Evolutionary conservation across 805 yeast genomes (phyloP).

Genomic region (Pichia occidentalis): DNA sequence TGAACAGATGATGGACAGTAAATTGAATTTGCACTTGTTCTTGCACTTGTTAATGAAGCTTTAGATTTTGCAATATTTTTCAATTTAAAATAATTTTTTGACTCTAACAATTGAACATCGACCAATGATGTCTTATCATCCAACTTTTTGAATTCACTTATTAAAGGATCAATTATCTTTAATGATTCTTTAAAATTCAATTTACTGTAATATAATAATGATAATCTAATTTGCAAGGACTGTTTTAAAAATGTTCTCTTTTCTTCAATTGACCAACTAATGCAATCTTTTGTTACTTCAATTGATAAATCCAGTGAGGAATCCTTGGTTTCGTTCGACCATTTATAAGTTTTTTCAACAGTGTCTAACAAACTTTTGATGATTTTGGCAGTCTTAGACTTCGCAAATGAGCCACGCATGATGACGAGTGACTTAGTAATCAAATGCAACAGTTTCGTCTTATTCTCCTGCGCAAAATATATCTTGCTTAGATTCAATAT

Average conservation of each 20-base stretch:
- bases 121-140: constrained; percentile 95
- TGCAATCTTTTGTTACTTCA: constrained; percentile 64
- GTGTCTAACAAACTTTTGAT: constrained; percentile 75
- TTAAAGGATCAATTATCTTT: constrained; percentile 59
- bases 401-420: constrained; percentile 65
- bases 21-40: constrained; percentile 95
- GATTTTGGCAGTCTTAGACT: constrained; percentile 91
- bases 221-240: constrained; percentile 75
- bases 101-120: constrained; percentile 89
- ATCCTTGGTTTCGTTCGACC: constrained; percentile 2
- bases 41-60: constrained; percentile 89
- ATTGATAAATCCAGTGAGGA: constrained; percentile 65
- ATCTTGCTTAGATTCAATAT: constrained; percentile 71
- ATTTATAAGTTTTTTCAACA: constrained; percentile 51
- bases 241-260: constrained; percentile 87
- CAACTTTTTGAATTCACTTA: constrained; percentile 82
- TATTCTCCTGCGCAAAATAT: constrained; percentile 45
- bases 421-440: constrained; percentile 61
- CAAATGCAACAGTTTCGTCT: constrained; percentile 50
- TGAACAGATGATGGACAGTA: constrained; percentile 91
- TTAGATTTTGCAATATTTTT: constrained; percentile 86
- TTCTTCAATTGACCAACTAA: constrained; percentile 79
- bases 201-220: constrained; percentile 66
- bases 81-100: constrained; percentile 83
- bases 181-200: constrained; percentile 62